Evolutionary conservation across 148 eudicot species (phyloP).

Genomic region (Simmondsia chinensis): DNA sequence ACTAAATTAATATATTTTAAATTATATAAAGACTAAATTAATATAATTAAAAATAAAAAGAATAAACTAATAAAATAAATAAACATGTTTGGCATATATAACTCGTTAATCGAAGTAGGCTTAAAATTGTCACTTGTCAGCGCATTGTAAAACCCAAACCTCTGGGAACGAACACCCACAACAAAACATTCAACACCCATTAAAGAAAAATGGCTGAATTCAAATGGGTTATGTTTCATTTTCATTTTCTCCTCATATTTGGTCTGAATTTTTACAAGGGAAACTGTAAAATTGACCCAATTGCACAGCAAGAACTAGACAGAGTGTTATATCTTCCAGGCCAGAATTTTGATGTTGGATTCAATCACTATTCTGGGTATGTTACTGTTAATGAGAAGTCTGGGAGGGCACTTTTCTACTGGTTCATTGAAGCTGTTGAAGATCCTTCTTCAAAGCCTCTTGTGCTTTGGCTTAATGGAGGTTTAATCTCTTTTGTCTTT

Average conservation of each 20-base stretch:
- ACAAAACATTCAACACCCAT: background rate
- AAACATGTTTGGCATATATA: too few relatives aligned
- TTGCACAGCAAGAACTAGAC: conserved; percentile 38
- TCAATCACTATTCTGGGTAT: conserved; percentile 73
- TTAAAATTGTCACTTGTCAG: too few relatives aligned
- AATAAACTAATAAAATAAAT: too few relatives aligned
- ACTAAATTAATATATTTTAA: too few relatives aligned
- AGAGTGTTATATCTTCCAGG: conserved; percentile 54
- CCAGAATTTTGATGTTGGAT: conserved; percentile 52
- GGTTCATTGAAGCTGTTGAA: conserved; percentile 73
- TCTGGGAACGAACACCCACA: too few relatives aligned
- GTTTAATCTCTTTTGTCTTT: conserved; percentile 14
- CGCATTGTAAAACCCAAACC: too few relatives aligned
- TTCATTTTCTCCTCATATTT: conserved; percentile 12
- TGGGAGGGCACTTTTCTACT: conserved; percentile 78
- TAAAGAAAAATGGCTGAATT: conserved; percentile 23
- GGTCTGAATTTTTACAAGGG: conserved; percentile 10
- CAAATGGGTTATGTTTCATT: conserved; percentile 17
- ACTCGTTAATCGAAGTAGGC: too few relatives aligned
- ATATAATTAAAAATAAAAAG: too few relatives aligned
- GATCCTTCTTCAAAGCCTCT: conserved; percentile 75
- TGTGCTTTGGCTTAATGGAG: conserved; percentile 95
- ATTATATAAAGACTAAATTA: too few relatives aligned
- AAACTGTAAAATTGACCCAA: conserved; percentile 17
- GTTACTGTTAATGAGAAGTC: conserved; percentile 53